phyloP scores from a whole-genome alignment of 805 yeast species.

The Nakazawaea holstii region DNA sequence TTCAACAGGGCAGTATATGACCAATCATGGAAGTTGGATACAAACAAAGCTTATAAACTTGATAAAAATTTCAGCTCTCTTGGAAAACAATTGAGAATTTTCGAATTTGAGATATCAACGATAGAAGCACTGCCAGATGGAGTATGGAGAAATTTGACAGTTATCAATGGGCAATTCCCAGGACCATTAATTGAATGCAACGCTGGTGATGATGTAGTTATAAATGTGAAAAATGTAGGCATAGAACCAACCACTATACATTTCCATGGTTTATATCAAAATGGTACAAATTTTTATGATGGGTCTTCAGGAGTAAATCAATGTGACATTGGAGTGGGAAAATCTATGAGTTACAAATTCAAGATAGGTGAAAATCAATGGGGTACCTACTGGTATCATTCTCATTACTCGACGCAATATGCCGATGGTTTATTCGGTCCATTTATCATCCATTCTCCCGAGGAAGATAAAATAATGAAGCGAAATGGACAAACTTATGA shows the following conservation, averaged over 20 bases:
- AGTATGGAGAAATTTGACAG: slow-evolving; percentile 13
- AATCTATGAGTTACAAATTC: slow-evolving; percentile 14
- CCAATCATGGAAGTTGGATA: slow-evolving; percentile 22
- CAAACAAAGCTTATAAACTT: slow-evolving; percentile 20
- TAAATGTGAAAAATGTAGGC: slow-evolving; percentile 15
- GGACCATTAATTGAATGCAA: slow-evolving; percentile 19
- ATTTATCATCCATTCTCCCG: slow-evolving; percentile 15
- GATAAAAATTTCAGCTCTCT: slow-evolving; percentile 7
- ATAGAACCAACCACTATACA: slow-evolving; percentile 17
- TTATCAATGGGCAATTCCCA: slow-evolving; percentile 18
- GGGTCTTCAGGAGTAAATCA: slow-evolving; percentile 17
- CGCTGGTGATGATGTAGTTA: slow-evolving; percentile 16
- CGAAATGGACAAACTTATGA: slow-evolving; percentile 30
- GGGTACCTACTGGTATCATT: slow-evolving; percentile 22
- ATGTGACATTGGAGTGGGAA: slow-evolving; percentile 16
- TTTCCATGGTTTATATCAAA: slow-evolving; percentile 19
- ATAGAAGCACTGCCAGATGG: slow-evolving; percentile 10
- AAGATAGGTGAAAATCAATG: slow-evolving; percentile 14
- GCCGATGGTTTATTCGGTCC: slow-evolving; percentile 22
- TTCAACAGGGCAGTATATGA: neutral
- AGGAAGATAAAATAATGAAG: slow-evolving; percentile 15
- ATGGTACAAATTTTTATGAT: slow-evolving; percentile 17
- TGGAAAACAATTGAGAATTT: neutral
- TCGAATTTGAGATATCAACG: neutral
- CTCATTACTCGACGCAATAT: slow-evolving; percentile 19